A percentile compares a stretch with the other conserved stretches of the same genome.
Evolutionary conservation across 805 yeast species (phyloP).

Genomic region (Pichia pseudocactophila): DNA sequence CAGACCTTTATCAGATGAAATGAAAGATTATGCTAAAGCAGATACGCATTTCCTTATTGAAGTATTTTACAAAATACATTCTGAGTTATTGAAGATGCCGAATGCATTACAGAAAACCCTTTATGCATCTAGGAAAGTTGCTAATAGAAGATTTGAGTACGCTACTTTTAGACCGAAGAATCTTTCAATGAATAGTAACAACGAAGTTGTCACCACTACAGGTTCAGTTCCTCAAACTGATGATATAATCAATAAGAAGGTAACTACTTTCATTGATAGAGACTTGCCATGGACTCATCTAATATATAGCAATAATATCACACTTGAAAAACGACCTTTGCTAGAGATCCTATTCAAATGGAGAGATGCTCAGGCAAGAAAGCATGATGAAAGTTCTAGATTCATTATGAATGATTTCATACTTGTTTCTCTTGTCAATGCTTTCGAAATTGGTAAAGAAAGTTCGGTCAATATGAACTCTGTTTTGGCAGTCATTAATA

Average conservation of each 20-base stretch:
- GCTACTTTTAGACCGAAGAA: slow-evolving; percentile 49
- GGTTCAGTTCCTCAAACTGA: slow-evolving; percentile 23
- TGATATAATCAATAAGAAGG: slow-evolving; percentile 16
- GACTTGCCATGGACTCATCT: slow-evolving; percentile 62
- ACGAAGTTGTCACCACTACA: slow-evolving; percentile 23
- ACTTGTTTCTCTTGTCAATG: slow-evolving; percentile 44
- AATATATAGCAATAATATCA: slow-evolving; percentile 57
- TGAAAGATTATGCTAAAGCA: slow-evolving; percentile 83
- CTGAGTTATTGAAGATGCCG: slow-evolving; percentile 43
- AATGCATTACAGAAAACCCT: slow-evolving; percentile 49
- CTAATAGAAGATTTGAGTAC: slow-evolving; percentile 74
- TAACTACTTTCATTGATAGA: slow-evolving; percentile 34
- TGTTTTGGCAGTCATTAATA: slow-evolving; percentile 40
- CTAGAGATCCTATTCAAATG: slow-evolving; percentile 61
- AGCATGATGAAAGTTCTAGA: slow-evolving; percentile 75
- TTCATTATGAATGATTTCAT: slow-evolving; percentile 78
- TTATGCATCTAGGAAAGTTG: slow-evolving; percentile 68
- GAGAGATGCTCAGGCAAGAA: slow-evolving; percentile 74
- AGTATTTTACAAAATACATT: slow-evolving; percentile 68
- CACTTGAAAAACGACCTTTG: slow-evolving; percentile 42
- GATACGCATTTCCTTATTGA: slow-evolving; percentile 88
- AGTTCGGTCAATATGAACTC: slow-evolving; percentile 47
- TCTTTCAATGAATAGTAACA: slow-evolving; percentile 11
- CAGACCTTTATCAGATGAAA: slow-evolving; percentile 69
- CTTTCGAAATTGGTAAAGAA: slow-evolving; percentile 26